Percentiles rank a stretch among this genome's conserved stretches.
These are phyloP conservation scores for Noccaea bulbosa DNA, from an alignment of 345 rosid species.

Conservation along the genomic window DNA sequence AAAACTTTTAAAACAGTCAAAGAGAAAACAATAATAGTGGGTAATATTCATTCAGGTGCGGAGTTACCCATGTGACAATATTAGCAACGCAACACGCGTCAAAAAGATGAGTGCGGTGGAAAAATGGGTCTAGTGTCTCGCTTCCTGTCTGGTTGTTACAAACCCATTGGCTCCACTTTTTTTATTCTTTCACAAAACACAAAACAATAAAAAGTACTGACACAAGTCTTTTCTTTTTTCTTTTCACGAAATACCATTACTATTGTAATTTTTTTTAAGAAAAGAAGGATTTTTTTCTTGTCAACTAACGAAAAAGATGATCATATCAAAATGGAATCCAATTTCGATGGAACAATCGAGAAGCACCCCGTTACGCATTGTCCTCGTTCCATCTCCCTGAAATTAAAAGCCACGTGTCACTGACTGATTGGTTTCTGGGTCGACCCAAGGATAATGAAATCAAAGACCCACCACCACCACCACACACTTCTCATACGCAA, in stretches of 20 bases:
- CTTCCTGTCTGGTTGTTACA: slow-evolving; percentile 30
- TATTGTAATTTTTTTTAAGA: not conserved
- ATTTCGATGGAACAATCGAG: slow-evolving; percentile 31
- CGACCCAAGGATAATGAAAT: not conserved
- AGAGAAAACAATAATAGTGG: not conserved
- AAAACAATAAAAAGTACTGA: not conserved
- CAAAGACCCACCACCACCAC: too few species aligned
- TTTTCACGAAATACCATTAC: not conserved
- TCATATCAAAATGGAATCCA: slow-evolving; percentile 36
- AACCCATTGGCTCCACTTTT: slow-evolving; percentile 27
- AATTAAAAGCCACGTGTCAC: slow-evolving; percentile 7
- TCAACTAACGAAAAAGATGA: slow-evolving; percentile 28
- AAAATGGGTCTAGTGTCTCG: slow-evolving; percentile 20
- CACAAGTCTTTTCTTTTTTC: not conserved
- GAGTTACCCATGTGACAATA: slow-evolving; percentile 31
- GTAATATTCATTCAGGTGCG: slow-evolving; percentile 10
- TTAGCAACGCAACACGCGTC: slow-evolving; percentile 29
- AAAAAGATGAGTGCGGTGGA: slow-evolving; percentile 18
- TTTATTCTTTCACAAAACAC: not conserved
- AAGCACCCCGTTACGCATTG: slow-evolving; percentile 24
- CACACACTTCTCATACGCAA: not conserved
- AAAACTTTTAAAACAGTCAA: not conserved
- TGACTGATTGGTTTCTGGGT: not conserved
- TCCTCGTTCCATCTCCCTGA: not conserved
- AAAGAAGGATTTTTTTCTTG: slow-evolving; percentile 5